Conservation (phyloP, 768 basidiomycete genomes). For the Boletus tylopilopsis region DNA sequence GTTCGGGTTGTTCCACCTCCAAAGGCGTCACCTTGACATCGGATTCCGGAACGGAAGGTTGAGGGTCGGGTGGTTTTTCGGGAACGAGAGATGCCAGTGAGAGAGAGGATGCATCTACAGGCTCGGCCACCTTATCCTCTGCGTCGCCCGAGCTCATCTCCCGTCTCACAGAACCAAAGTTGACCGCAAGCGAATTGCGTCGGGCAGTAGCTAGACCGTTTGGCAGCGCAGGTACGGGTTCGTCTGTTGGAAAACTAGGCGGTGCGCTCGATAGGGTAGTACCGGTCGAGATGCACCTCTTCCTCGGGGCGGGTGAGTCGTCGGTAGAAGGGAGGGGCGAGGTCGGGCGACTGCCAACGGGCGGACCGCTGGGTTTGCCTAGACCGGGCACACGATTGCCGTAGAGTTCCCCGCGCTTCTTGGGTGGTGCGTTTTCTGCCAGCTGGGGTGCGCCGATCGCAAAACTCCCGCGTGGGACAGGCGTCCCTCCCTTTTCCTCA, state of each 20-base stretch:
- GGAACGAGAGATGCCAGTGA: neutral
- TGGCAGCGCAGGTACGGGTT: conserved; percentile 27
- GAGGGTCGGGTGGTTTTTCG: conserved; percentile 11
- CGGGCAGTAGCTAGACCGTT: conserved; percentile 9
- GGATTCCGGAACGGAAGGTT: neutral
- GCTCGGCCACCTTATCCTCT: neutral
- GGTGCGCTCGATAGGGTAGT: conserved; percentile 13
- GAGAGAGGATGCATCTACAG: conserved; percentile 3
- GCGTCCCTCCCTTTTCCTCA: conserved; percentile 72
- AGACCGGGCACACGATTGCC: conserved; percentile 60
- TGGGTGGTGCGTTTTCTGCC: conserved; percentile 42
- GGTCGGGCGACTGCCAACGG: conserved; percentile 12
- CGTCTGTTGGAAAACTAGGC: conserved; percentile 12
- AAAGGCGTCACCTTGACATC: neutral
- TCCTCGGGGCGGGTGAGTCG: conserved; percentile 22
- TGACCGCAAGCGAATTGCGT: conserved; percentile 30
- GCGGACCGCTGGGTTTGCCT: conserved; percentile 20
- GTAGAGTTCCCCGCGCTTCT: conserved; percentile 63
- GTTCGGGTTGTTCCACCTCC: conserved; percentile 3
- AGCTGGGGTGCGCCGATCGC: conserved; percentile 62
- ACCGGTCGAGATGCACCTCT: conserved; percentile 30
- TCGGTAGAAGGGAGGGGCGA: conserved; percentile 15
- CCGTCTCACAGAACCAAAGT: conserved; percentile 21
- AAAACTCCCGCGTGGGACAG: conserved; percentile 73
- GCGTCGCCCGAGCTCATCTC: conserved; percentile 14